Evolutionary conservation across 768 basidiomycete species (phyloP).

Genomic region (Cystofilobasidium ferigula): DNA sequence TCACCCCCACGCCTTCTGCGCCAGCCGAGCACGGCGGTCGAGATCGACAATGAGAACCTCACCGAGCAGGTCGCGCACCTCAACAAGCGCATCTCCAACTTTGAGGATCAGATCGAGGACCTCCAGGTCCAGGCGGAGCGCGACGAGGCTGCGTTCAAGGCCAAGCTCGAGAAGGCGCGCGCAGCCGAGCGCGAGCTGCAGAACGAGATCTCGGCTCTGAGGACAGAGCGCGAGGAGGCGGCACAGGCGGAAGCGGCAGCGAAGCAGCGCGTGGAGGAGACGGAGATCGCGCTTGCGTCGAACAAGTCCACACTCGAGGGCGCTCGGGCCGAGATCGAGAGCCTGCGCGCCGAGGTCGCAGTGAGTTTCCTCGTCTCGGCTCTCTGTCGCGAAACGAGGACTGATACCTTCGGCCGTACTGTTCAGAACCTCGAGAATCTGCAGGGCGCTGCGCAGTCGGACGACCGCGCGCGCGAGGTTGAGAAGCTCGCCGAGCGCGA

Average conservation of each 20-base stretch:
- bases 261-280: slow-evolving; percentile 61
- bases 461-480: slow-evolving; percentile 40
- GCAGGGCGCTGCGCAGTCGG: slow-evolving; percentile 36
- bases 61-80: slow-evolving; percentile 82
- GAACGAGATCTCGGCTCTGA: slow-evolving; percentile 58
- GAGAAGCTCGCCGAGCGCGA: slow-evolving; percentile 47
- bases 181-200: slow-evolving; percentile 52
- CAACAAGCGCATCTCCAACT: slow-evolving; percentile 56
- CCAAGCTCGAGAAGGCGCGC: slow-evolving; percentile 30
- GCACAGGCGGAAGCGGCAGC: slow-evolving; percentile 49
- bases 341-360: slow-evolving; percentile 56
- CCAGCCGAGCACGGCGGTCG: slow-evolving; percentile 54
- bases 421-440: slow-evolving; percentile 58
- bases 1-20: not conserved
- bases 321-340: slow-evolving; percentile 80
- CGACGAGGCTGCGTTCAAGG: slow-evolving; percentile 43
- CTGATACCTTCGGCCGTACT: not conserved
- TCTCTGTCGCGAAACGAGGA: not conserved
- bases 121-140: slow-evolving; percentile 51
- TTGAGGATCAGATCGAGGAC: slow-evolving; percentile 83
- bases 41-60: slow-evolving; percentile 90
- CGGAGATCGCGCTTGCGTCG: slow-evolving; percentile 81
- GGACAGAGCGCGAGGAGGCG: slow-evolving; percentile 51
- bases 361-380: slow-evolving; percentile 44
- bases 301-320: slow-evolving; percentile 77